These are phyloP conservation scores for Allantophomopsis cytisporea DNA, from an alignment of 2,329 filamentous ascomycete genomes.

Conservation along the genomic window DNA sequence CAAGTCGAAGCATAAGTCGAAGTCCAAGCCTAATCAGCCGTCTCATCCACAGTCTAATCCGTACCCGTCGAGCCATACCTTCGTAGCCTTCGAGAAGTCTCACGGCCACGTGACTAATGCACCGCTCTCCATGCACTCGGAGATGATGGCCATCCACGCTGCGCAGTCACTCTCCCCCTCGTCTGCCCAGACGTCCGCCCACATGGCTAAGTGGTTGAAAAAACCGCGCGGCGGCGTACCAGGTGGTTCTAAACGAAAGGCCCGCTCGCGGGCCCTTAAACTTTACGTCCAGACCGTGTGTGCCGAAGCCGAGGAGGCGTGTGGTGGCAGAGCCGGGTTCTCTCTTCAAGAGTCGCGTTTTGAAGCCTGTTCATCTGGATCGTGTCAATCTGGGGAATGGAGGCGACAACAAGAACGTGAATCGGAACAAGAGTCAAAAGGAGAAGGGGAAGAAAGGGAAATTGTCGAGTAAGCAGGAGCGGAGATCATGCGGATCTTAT, in stretches of 20 bases:
- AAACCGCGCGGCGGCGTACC: conserved; percentile 35
- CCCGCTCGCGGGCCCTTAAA: conserved; percentile 26
- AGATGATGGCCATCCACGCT: conserved; percentile 41
- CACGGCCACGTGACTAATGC: conserved; percentile 22
- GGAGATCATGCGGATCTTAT: no score
- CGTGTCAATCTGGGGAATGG: conserved; percentile 11
- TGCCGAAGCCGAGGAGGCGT: conserved; percentile 16
- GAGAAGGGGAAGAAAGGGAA: conserved; percentile 5
- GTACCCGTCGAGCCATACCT: no score
- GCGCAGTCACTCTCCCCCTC: conserved; percentile 29
- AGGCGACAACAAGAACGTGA: conserved; percentile 7
- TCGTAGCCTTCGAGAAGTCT: no score
- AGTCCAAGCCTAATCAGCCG: conserved; percentile 10
- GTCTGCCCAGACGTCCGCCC: conserved; percentile 18
- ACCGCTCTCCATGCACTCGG: conserved; percentile 35
- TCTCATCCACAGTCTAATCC: conserved; percentile 1
- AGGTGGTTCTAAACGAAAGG: conserved; percentile 28
- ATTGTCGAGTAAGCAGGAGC: no score
- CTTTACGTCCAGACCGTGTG: conserved; percentile 29
- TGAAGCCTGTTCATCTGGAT: conserved; percentile 30
- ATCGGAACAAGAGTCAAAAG: conserved; percentile 15
- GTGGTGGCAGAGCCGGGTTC: conserved; percentile 17
- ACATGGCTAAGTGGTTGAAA: conserved; percentile 26
- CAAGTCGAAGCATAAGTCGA: conserved; percentile 23
- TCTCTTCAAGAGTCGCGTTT: conserved; percentile 28